Base-by-base conservation (phyloP, 352 stramenopile genomes). In the Phytophthora aleatoria region DNA sequence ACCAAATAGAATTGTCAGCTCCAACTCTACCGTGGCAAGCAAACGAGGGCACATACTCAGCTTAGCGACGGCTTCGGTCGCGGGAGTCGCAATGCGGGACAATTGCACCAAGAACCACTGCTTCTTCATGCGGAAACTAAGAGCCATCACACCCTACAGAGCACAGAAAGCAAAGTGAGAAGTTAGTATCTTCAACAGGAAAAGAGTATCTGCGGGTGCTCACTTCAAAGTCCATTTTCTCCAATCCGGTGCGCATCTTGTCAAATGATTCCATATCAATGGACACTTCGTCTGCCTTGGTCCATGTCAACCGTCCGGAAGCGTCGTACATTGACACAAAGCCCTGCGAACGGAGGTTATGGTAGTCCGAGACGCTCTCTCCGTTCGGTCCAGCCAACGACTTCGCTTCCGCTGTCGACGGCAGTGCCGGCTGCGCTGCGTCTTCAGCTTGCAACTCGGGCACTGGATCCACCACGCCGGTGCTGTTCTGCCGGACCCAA, bases 101-200 rank as follows among this genome's bases (percentile, higher is more conserved):
- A 93, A 55, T 26, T 90, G 78, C 28, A 90, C 72, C 33, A 93
- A 75, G 70, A 93, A 93, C 84, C 84, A 93, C 65, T 90, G 83
- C 65, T 93, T 93, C 69, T 93, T 93, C 50, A 81, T 72, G 10
- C 77, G 82, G 48, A 93, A 93, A 24, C 85, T 71, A 50, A 93
- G 73, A 30, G 84, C 84, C 82, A 91, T 93, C 54, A 91, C 79
- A 36, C 84, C 84, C 67, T 83, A 41, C 1, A 70, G 13, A 13
- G n/a, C n/a, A 53, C 43, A 53, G 13, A 57, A 36, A 15, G 20
- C 20, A 20, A 42, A 54, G 16, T 33, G 26, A 53, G 13, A 10
- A 33, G 16, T 43, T 30, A 42, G 28, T 30, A 53, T 15, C 30
- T 35, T 28, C 4, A 45, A 26, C 20, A 16, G n/a, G 12, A 20